Evolutionary conservation across 176 grass and related monocot species (phyloP).

Genomic region (Oryza meyeriana): DNA sequence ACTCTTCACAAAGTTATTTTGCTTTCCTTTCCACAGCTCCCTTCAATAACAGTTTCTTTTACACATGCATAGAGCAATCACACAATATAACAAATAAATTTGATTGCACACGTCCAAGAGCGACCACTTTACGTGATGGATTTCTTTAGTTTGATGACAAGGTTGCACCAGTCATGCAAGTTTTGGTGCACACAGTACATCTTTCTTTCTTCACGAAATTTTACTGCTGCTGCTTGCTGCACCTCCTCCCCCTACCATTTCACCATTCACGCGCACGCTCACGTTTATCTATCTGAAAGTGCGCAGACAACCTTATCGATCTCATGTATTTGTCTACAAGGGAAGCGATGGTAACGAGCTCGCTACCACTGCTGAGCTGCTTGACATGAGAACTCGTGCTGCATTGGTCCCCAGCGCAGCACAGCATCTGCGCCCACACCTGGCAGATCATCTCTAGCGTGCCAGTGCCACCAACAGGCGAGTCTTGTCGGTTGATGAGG

Average conservation of each 20-base stretch:
- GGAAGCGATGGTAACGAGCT: neutral
- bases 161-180: too few species aligned
- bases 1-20: too few species aligned
- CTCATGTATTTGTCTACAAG: constrained; percentile 6
- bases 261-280: neutral
- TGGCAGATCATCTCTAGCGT: neutral
- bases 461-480: neutral
- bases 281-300: neutral
- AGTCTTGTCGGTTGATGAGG: constrained; percentile 1
- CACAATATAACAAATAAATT: too few species aligned
- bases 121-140: too few species aligned
- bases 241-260: neutral
- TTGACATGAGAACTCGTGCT: neutral
- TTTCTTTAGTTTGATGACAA: too few species aligned
- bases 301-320: neutral
- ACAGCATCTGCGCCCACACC: constrained; percentile 11
- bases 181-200: too few species aligned
- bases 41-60: too few species aligned
- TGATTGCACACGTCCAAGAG: too few species aligned
- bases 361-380: constrained; percentile 12
- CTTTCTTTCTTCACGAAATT: too few species aligned
- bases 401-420: neutral
- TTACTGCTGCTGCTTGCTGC: too few species aligned
- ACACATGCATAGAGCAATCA: too few species aligned
- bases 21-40: too few species aligned